A percentile compares a stretch with the other conserved stretches of the same genome.
Conservation (phyloP, 1,284 basidiomycete species). For the Ganoderma sp. region DNA sequence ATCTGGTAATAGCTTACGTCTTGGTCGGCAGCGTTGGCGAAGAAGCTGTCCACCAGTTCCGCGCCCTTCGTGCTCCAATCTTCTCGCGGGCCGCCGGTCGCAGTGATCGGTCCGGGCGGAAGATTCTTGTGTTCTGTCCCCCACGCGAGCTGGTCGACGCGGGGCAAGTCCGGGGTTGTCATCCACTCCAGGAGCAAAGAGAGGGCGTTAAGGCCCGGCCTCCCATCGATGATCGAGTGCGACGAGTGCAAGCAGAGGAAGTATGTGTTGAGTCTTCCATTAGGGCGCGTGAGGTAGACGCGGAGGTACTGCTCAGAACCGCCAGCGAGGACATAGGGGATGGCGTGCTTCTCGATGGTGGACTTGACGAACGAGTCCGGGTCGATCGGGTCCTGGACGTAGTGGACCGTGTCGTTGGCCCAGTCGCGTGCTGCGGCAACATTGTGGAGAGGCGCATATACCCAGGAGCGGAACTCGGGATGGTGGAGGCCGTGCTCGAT, state of each 20-base stretch:
- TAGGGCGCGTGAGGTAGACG: neutral
- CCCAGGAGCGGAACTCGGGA: constrained; percentile 6
- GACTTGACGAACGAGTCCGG: neutral
- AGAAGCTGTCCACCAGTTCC: neutral
- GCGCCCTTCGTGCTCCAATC: constrained; percentile 17
- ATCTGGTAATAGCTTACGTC: neutral
- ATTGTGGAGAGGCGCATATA: neutral
- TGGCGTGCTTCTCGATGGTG: neutral
- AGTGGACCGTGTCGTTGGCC: neutral
- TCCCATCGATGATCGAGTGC: constrained; percentile 5
- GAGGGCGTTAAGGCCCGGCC: neutral
- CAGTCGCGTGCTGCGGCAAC: neutral
- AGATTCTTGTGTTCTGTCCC: constrained; percentile 22
- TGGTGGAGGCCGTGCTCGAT: neutral
- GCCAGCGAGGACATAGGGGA: neutral
- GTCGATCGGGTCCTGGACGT: neutral
- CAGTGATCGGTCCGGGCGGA: constrained; percentile 19
- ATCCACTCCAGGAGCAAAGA: neutral
- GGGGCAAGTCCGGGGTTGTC: no score
- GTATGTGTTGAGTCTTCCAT: neutral
- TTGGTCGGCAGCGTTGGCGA: neutral
- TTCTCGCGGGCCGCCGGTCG: constrained; percentile 17
- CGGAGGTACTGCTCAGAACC: constrained; percentile 4
- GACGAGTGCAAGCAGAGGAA: neutral
- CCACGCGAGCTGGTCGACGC: constrained; percentile 12